Evolutionary conservation across 2,329 filamentous ascomycete genomes (phyloP), one percentile per base, ranked within the genome.

Genomic region (Triangularia setosa): DNA sequence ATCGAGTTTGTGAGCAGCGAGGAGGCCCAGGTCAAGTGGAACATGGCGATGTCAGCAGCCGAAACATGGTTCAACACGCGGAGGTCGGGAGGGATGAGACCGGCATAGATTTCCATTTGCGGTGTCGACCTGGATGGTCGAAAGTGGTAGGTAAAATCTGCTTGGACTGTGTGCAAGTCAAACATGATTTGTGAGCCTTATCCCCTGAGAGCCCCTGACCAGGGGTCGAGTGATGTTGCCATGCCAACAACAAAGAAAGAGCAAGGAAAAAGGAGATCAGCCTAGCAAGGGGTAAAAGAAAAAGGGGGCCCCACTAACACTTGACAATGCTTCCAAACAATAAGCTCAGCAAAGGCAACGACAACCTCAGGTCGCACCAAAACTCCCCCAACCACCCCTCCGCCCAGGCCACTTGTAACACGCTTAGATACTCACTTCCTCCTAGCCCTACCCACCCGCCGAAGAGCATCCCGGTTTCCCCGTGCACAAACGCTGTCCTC

Each of bases 101-200:
- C 70, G 11, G 69, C 68, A 55, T 68, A 71, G 1, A 69, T 65
- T 7, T 63, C 55, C 28, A 70, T 55, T 2, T 28, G 27, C 27
- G 4, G 27, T 28, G 61, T 52, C 1, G 33, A 52, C 16, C 61
- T 59, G 25, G 65, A 61, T 7, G 65, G 40, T 25, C 61, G 58
- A 59, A 70, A 69, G 25, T 67, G 63, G 18, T 67, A 65, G 5
- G 61, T 53, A 30, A 70, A 70, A 11, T 64, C 60, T 24, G 67
- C 62, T 27, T 67, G 27, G 35, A 65, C 67, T 68, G 27, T 28
- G 53, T n/a, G n/a, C 40, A 48, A 21, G 6, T 53, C 11, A 9
- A 25, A 63, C 18, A 28, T n/a, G n/a, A 21, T n/a, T 40, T 30
- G 27, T 28, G 27, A 28, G 27, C 27, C 9, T 28, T 9, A 35